These are phyloP conservation scores for Aegilops speltoides DNA, from an alignment of 176 grass and related monocot species.

Conservation along the genomic window DNA sequence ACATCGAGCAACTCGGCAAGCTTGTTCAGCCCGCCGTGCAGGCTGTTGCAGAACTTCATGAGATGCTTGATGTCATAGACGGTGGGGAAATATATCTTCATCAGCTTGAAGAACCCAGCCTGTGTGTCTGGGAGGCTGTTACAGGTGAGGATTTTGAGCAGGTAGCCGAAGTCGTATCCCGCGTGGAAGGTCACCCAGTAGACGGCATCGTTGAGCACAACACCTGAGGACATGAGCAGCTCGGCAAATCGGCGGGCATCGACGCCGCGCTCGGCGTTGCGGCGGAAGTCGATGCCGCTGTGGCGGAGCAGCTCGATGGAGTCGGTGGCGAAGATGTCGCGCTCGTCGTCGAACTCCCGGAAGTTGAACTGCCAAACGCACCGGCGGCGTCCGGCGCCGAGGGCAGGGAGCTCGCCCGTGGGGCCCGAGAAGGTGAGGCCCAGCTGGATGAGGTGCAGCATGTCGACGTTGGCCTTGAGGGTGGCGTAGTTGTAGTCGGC, in stretches of 20 bases:
- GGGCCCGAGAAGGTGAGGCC: constrained; percentile 81
- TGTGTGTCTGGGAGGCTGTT: constrained; percentile 79
- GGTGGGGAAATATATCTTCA: constrained; percentile 90
- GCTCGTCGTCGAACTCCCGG: constrained; percentile 81
- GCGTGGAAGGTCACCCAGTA: constrained; percentile 96
- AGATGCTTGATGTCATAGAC: constrained; percentile 97
- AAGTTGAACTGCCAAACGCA: constrained; percentile 99
- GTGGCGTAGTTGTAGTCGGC: constrained; percentile 98
- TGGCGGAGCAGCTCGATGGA: constrained; percentile 91
- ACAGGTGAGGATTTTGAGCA: constrained; percentile 89
- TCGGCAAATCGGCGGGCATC: constrained; percentile 68
- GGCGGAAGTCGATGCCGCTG: constrained; percentile 88
- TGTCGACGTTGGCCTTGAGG: constrained; percentile 95
- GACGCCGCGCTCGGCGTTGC: constrained; percentile 70
- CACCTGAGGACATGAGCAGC: constrained; percentile 92
- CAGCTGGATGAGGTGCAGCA: constrained; percentile 96
- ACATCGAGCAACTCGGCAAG: constrained; percentile 88
- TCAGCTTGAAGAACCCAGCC: constrained; percentile 69
- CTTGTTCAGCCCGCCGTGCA: constrained; percentile 95
- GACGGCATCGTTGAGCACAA: constrained; percentile 86
- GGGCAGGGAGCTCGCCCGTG: constrained; percentile 62
- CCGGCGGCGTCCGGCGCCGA: constrained; percentile 57
- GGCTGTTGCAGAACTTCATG: constrained; percentile 98
- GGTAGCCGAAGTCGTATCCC: constrained; percentile 88
- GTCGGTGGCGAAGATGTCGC: constrained; percentile 76